Conservation (phyloP, 2,329 filamentous ascomycete genomes). For the Phyllosticta capitalensis region DNA sequence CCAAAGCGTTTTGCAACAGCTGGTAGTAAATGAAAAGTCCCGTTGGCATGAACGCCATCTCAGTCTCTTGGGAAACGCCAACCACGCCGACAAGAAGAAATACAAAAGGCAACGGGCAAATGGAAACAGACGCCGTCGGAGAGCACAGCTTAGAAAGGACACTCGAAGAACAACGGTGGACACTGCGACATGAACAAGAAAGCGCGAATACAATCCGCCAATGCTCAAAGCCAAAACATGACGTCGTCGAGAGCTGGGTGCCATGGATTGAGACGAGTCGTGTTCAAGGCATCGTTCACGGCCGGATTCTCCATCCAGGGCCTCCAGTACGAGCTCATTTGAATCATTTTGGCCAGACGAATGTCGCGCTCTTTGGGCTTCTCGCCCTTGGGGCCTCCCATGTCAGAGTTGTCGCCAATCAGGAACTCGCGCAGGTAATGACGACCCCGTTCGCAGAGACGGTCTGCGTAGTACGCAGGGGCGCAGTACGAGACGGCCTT, state of each 20-base stretch:
- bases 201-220: not conserved
- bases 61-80: too few species aligned
- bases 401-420: not conserved
- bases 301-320: not conserved
- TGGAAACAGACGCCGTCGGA: too few species aligned
- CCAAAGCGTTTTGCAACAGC: too few species aligned
- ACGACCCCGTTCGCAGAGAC: slow-evolving; percentile 28
- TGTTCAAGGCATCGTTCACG: not conserved
- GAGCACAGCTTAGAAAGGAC: too few species aligned
- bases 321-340: not conserved
- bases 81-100: not conserved
- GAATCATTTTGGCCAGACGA: not conserved
- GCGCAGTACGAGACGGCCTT: slow-evolving; percentile 25
- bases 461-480: slow-evolving; percentile 32
- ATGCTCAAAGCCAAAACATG: slow-evolving; percentile 20
- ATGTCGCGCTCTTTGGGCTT: not conserved
- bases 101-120: not conserved
- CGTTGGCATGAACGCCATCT: too few species aligned
- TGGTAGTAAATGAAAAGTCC: not conserved
- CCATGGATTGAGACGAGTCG: slow-evolving; percentile 16
- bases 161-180: too few species aligned
- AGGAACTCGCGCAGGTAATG: slow-evolving; percentile 18
- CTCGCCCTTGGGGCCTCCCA: not conserved
- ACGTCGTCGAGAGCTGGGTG: slow-evolving; percentile 14
- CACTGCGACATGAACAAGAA: too few species aligned